Evolutionary conservation across 2,329 filamentous ascomycete genomes (phyloP).

Genomic region (Akanthomyces muscarius): DNA sequence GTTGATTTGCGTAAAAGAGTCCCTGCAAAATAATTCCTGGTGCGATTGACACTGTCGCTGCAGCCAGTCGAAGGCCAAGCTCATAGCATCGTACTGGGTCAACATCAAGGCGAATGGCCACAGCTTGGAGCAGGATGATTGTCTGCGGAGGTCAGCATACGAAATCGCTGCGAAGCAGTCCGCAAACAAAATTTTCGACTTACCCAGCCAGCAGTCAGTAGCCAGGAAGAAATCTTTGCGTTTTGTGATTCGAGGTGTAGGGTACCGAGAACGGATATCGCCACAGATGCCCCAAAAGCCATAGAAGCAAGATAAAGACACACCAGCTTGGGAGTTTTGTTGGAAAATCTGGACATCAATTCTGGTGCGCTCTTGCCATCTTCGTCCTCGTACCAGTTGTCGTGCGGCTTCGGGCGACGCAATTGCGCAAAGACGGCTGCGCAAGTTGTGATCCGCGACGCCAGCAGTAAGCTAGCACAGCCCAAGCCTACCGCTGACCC

Average conservation of each 20-base stretch:
- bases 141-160: conserved; percentile 31
- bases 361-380: conserved; percentile 67
- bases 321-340: conserved; percentile 51
- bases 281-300: conserved; percentile 53
- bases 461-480: conserved; percentile 30
- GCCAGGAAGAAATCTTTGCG: conserved; percentile 53
- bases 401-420: conserved; percentile 26
- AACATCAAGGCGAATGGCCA: conserved; percentile 45
- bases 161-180: background rate
- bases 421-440: background rate
- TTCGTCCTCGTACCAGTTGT: conserved; percentile 59
- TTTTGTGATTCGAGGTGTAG: conserved; percentile 33
- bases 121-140: conserved; percentile 49
- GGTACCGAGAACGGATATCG: conserved; percentile 52
- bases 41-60: conserved; percentile 40
- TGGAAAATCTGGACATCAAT: conserved; percentile 58
- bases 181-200: conserved; percentile 28
- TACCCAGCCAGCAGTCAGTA: conserved; percentile 60
- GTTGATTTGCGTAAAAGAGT: conserved; percentile 22
- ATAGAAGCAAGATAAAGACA: conserved; percentile 49
- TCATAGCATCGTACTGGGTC: conserved; percentile 48
- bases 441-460: conserved; percentile 27
- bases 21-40: conserved; percentile 46
- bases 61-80: conserved; percentile 50
- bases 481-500: background rate